Base-by-base conservation (phyloP, 164 flowering plant genomes). In the Magnolia sinica region DNA sequence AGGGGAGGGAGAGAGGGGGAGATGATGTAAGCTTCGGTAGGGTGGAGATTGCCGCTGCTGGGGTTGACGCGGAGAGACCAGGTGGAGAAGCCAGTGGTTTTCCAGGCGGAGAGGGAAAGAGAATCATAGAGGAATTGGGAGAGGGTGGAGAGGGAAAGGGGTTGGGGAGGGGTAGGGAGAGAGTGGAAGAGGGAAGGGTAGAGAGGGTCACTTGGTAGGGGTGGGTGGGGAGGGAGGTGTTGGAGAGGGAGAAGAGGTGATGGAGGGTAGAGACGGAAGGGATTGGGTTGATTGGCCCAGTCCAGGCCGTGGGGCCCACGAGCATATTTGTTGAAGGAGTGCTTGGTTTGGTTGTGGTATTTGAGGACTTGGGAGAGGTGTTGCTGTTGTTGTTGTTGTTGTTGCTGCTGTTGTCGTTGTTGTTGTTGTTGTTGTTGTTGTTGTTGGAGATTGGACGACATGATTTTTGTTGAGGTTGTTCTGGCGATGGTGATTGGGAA, bases 241-340 rank as follows among this genome's bases (percentile, higher is more conserved):
- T 73, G 81, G 67, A 93, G 98, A 76, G 90, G 90, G 31, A 91
- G 73, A 63, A 87, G 85, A 4, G 94, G 92, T 49, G 96, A 76
- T 20, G 90, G 78, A 80, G 83, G 49, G 85, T 86, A 96, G 45
- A 95, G 90, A 68, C 98, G 95, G 79, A 96, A 96, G 8, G 99
- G 98, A 85, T 93, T 91, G 45, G 99, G 99, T 74, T 93, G 99
- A 81, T 95, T 96, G 45, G 95, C 92, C 99, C 98, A 96, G 80
- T 96, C 99, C 45, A 96, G 96, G 73, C 94, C 91, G 50, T 76
- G 93, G 5, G 98, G 98, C 18, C 96, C 97, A 76, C 89, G 83
- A 3, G 99, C 94, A 81, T 92, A 96, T 64, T 80, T 84, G 78
- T 76, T 80, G 88, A 91, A 89, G 70, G 84, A 75, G 83, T 93